phyloP scores from a whole-genome alignment of 116 monocot species.

The Papilionanthe hybrid region DNA sequence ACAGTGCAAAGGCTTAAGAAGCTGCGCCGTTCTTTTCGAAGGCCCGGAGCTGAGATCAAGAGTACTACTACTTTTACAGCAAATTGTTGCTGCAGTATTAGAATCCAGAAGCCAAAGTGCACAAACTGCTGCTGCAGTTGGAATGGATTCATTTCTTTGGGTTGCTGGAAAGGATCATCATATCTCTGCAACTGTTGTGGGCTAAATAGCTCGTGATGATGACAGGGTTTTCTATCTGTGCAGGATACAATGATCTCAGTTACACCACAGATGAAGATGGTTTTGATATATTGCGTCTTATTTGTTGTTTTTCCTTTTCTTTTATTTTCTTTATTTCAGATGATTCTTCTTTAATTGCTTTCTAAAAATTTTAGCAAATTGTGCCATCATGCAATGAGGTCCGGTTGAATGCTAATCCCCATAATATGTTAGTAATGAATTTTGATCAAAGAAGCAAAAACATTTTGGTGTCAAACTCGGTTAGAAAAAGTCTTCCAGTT shows the following conservation, averaged over 20 bases:
- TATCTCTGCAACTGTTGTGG: neutral
- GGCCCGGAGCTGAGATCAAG: neutral
- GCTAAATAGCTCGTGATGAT: neutral
- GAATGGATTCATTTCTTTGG: neutral
- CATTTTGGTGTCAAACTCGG: too few species aligned
- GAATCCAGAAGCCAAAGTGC: slow-evolving; percentile 40
- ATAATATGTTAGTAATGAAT: too few species aligned
- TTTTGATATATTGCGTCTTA: neutral
- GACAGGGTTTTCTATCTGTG: neutral
- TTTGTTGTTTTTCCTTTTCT: neutral
- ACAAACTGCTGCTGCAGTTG: slow-evolving; percentile 12
- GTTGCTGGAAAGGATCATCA: neutral
- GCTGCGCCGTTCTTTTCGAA: slow-evolving; percentile 17
- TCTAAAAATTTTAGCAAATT: too few species aligned
- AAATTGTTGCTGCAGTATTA: slow-evolving; percentile 51
- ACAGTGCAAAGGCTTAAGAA: slow-evolving; percentile 43
- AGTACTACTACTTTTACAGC: slow-evolving; percentile 45
- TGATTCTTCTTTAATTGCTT: too few species aligned
- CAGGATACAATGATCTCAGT: neutral
- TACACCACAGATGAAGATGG: neutral
- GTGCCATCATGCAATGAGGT: too few species aligned
- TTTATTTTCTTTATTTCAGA: too few species aligned
- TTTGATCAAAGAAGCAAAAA: too few species aligned
- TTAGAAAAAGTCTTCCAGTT: too few species aligned
- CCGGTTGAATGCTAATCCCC: too few species aligned